Base-by-base conservation (phyloP, 352 stramenopile species). In the Pythium coloratum region DNA sequence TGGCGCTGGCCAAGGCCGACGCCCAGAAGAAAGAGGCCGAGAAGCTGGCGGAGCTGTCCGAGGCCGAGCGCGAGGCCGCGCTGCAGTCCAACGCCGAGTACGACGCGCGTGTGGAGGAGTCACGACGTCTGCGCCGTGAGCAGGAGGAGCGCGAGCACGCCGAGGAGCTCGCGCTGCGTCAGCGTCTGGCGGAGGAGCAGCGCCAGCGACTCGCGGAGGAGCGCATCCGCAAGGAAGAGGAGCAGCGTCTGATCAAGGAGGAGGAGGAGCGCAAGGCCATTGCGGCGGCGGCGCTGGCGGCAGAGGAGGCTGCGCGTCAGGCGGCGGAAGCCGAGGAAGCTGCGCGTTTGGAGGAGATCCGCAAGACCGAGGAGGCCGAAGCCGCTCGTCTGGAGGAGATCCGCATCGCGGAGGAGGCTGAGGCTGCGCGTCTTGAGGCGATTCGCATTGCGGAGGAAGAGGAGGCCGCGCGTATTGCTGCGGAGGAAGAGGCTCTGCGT, bases 71-170 rank as follows among this genome's bases (percentile, higher is more conserved):
- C n/a, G 61, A 76, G 1, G 74, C 69, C 36, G 77, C 82, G 44
- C 68, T 80, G 46, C 40, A 76, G 2, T 65, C 86, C 5, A 80
- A 90, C 51, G 76, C 77, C 9, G 87, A 83, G 0, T 95, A 92
- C 69, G 87, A 95, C 51, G 79, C 76, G 3, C 86, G 86, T 54
- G 87, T 95, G 12, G 83, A 93, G 61, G 87, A 92, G 73, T 91
- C 83, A 6, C 80, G 85, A 36, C 85, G 87, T n/a, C 67, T 88
- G 67, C 85, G 86, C 18, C 82, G 82, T 42, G 82, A 93, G 68
- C 82, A 93, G 73, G 84, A 91, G 24, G 84, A 87, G 58, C 72
- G 73, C n/a, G 82, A 93, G 62, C 77, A 67, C n/a, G 53, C 62
- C 0, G 84, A 78, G 0, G 82, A 93, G 65, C 74, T 84, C 57